Base-by-base conservation (phyloP, 2,329 filamentous ascomycete species). In the Anisogramma anomala region DNA sequence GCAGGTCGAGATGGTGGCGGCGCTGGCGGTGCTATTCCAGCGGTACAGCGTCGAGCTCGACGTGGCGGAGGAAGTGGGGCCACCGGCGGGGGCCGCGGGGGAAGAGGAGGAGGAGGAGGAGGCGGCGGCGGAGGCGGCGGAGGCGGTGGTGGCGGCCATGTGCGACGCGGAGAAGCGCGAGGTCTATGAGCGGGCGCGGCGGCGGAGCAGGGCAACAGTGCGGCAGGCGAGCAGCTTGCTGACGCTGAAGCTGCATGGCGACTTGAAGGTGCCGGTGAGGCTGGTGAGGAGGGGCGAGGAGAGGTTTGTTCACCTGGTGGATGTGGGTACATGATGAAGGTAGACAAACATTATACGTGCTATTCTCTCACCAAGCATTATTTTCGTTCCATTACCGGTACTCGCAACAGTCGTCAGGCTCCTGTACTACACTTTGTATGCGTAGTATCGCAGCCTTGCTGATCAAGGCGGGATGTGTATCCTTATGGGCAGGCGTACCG, bases 241-340 rank as follows among this genome's bases (percentile, higher is more conserved):
- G 46, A 87, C 84, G 45, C 63, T 89, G 50, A 83, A 85, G 62
- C 65, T 89, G 58, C 68, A 77, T 22, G 68, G 63, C n/a, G 64
- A 59, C 17, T 63, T 64, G 5, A 64, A 71, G 41, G 74, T 89
- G 25, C 79, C 80, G 0, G 63, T 89, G 30, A 63, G 82, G 48
- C 59, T 89, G 49, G 79, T 84, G 8, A 75, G 64, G 62, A 74
- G 79, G 50, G 83, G 83, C 0, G 61, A 72, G 48, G 84, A 88
- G 67, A 71, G 71, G 52, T 87, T 88, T 60, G 61, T 73, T 27
- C 53, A 59, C 31, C 62, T 62, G 52, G 46, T 61, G 38, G 52
- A 60, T 34, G 17, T 23, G 4, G 38, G 20, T 18, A 17, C 13
- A n/a, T 28, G 13, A 28, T 11, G 5, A 36, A 9, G 11, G 23